Conservation (phyloP, 2,329 filamentous ascomycete species). For the Diaporthe eres region DNA sequence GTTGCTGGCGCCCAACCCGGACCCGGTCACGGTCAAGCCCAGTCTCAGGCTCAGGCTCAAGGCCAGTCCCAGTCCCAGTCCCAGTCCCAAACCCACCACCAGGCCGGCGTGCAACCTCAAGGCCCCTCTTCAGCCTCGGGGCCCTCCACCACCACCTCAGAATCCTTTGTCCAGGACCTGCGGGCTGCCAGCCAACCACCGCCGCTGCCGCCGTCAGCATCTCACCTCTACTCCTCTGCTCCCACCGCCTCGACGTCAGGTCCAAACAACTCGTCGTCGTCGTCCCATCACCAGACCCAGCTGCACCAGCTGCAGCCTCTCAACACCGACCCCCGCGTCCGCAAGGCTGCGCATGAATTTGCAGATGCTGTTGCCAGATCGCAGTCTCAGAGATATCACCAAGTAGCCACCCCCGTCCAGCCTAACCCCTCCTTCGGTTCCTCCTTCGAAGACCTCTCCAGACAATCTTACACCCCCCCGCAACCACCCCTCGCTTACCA, state of each 20-base stretch:
- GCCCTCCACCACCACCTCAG: constrained; percentile 52
- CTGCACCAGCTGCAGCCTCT: constrained; percentile 43
- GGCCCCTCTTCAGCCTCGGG: constrained; percentile 47
- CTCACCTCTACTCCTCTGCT: constrained; percentile 46
- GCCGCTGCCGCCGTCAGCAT: constrained; percentile 40
- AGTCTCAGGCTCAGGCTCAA: constrained; percentile 46
- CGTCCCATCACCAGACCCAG: constrained; percentile 34
- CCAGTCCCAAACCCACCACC: constrained; percentile 48
- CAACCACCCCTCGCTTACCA: constrained; percentile 38
- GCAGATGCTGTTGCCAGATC: constrained; percentile 64
- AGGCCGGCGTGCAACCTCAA: constrained; percentile 42
- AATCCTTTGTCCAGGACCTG: constrained; percentile 44
- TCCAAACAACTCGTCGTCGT: constrained; percentile 13
- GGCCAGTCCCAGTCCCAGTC: constrained; percentile 41
- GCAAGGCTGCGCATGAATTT: constrained; percentile 58
- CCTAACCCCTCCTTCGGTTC: constrained; percentile 42
- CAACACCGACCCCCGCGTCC: constrained; percentile 52
- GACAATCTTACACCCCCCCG: constrained; percentile 7
- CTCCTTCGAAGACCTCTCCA: constrained; percentile 40
- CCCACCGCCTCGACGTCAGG: constrained; percentile 40
- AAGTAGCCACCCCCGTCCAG: constrained; percentile 42
- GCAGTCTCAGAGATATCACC: constrained; percentile 65
- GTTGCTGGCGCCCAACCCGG: constrained; percentile 45
- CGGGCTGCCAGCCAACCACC: constrained; percentile 41
- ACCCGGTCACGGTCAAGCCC: constrained; percentile 45